phyloP scores from a whole-genome alignment of 345 rosid species.

The Chamaenerion angustifolium region DNA sequence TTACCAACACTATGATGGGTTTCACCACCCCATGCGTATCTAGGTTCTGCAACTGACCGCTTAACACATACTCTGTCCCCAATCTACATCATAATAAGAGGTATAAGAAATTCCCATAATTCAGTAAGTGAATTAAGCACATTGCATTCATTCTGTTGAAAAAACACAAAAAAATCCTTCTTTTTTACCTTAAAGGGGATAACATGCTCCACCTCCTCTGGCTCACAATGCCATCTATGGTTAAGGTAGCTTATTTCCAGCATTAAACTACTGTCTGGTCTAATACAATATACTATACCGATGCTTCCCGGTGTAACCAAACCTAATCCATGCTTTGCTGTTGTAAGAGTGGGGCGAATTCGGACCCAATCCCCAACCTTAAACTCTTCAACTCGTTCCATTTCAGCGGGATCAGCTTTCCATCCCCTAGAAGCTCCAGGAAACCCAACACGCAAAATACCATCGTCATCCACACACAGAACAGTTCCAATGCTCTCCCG shows the following conservation, averaged over 20 bases:
- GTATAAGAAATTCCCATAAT: not conserved
- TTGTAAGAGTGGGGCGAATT: conserved; percentile 80
- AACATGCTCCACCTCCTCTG: conserved; percentile 91
- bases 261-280: conserved; percentile 90
- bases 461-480: conserved; percentile 94
- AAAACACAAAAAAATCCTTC: no score
- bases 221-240: conserved; percentile 94
- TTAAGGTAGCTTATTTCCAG: conserved; percentile 83
- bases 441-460: conserved; percentile 96
- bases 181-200: conserved; percentile 64
- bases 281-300: conserved; percentile 80
- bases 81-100: conserved; percentile 33
- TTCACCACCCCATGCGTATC: conserved; percentile 99
- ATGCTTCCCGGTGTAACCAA: conserved; percentile 92
- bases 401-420: conserved; percentile 99
- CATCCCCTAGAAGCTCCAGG: conserved; percentile 99
- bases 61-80: conserved; percentile 90
- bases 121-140: conserved; percentile 12
- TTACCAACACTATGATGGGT: conserved; percentile 98
- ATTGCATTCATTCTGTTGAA: no score
- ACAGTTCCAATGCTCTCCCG: conserved; percentile 92
- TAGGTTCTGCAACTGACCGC: conserved; percentile 96
- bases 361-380: conserved; percentile 99
- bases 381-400: conserved; percentile 99
- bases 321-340: conserved; percentile 92